A percentile compares a stretch with the other conserved stretches of the same genome.
Evolutionary conservation across 2,329 filamentous ascomycete species (phyloP).

Genomic region (Cadophora malorum): DNA sequence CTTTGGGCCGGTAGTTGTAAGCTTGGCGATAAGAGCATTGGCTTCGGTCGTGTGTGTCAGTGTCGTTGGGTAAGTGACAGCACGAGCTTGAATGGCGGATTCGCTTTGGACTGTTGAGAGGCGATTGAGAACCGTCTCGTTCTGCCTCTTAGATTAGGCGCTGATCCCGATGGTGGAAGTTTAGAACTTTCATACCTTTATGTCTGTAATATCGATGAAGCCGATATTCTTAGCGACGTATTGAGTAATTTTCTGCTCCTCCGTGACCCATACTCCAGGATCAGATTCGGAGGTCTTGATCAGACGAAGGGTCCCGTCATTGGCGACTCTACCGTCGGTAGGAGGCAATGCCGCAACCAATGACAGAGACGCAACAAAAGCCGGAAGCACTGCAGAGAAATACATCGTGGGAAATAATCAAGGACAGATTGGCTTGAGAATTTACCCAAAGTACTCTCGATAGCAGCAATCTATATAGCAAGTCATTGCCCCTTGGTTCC

Average conservation of each 20-base stretch:
- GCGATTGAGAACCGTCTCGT: slow-evolving; percentile 13
- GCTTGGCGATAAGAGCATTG: slow-evolving; percentile 22
- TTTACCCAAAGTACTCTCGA: not conserved
- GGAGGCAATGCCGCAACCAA: slow-evolving; percentile 12
- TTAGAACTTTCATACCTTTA: slow-evolving; percentile 18
- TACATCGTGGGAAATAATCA: slow-evolving; percentile 8
- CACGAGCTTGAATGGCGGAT: slow-evolving; percentile 16
- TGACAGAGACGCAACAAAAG: slow-evolving; percentile 16
- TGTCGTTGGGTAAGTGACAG: slow-evolving; percentile 27
- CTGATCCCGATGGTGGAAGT: not conserved
- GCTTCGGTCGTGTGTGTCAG: slow-evolving; percentile 26
- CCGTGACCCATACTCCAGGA: slow-evolving; percentile 29
- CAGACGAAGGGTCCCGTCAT: slow-evolving; percentile 21
- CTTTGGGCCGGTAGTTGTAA: slow-evolving; percentile 23
- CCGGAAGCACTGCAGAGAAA: slow-evolving; percentile 6
- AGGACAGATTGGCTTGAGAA: not conserved
- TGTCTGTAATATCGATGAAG: slow-evolving; percentile 32
- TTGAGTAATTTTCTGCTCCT: slow-evolving; percentile 30
- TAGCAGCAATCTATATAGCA: slow-evolving; percentile 14
- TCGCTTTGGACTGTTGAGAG: slow-evolving; percentile 17
- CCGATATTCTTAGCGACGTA: slow-evolving; percentile 31
- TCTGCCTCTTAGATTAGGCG: not conserved
- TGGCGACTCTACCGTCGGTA: slow-evolving; percentile 5
- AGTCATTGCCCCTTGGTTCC: not conserved
- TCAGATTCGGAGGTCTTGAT: slow-evolving; percentile 32